Percentiles rank a stretch among this genome's conserved stretches.
Conservation (phyloP, 129 eudicot species). For the Centrapalus pauciflorus region DNA sequence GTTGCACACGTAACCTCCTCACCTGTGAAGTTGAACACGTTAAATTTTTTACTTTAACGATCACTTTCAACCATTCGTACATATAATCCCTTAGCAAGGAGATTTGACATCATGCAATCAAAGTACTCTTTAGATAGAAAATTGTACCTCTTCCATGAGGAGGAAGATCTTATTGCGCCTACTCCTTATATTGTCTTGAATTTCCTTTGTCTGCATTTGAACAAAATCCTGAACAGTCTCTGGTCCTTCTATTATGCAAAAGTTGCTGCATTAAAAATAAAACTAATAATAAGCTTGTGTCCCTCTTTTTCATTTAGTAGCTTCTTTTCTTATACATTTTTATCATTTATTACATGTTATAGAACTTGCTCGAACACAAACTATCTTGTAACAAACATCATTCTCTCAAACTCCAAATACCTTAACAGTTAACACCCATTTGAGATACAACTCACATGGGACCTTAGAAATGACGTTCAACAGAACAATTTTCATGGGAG, state of each 20-base stretch:
- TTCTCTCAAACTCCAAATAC: too few relatives aligned
- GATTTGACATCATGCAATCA: neutral
- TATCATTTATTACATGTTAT: too few relatives aligned
- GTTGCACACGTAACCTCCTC: constrained; percentile 87
- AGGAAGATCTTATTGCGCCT: constrained; percentile 94
- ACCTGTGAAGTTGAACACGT: constrained; percentile 38
- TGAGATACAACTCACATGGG: too few relatives aligned
- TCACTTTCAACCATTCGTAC: neutral
- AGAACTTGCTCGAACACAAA: too few relatives aligned
- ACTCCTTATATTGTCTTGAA: constrained; percentile 82
- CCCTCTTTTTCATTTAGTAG: too few relatives aligned
- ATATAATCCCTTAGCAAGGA: neutral
- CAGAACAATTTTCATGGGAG: too few relatives aligned
- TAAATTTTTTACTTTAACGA: neutral
- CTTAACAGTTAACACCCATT: too few relatives aligned
- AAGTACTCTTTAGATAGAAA: neutral
- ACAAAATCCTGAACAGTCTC: constrained; percentile 90
- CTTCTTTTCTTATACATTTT: too few relatives aligned
- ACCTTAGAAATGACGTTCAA: too few relatives aligned
- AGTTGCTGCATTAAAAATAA: constrained; percentile 54
- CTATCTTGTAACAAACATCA: too few relatives aligned
- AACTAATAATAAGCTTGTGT: neutral
- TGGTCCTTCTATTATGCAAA: constrained; percentile 98
- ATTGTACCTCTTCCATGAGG: constrained; percentile 90
- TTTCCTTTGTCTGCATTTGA: constrained; percentile 82